Conservation (phyloP, 352 stramenopile species). For the Globisporangium ultimum region DNA sequence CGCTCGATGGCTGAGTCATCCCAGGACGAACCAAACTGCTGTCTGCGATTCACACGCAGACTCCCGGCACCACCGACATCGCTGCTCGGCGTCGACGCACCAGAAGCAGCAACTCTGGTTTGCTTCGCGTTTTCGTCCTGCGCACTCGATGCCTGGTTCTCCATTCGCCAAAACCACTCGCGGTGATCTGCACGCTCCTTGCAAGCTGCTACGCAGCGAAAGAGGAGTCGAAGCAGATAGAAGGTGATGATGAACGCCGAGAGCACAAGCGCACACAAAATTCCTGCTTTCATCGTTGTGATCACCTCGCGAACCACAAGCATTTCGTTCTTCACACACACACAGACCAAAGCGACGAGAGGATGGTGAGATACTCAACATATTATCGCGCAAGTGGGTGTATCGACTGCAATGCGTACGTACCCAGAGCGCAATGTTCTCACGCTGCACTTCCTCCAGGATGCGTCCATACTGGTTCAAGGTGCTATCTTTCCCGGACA, state of each 20-base stretch:
- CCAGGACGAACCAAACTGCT: constrained; percentile 75
- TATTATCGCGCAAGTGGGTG: background rate
- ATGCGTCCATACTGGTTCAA: constrained; percentile 28
- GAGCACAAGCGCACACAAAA: constrained; percentile 66
- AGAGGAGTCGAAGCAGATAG: constrained; percentile 63
- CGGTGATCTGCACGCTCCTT: constrained; percentile 69
- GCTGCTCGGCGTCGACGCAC: background rate
- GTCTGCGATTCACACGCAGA: constrained; percentile 63
- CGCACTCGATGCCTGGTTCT: constrained; percentile 15
- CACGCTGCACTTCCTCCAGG: constrained; percentile 37
- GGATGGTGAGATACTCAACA: background rate
- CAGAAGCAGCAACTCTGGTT: background rate
- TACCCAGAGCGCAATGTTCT: constrained; percentile 55
- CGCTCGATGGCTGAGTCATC: constrained; percentile 78
- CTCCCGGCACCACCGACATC: constrained; percentile 19
- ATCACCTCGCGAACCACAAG: constrained; percentile 77
- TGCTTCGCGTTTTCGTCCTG: constrained; percentile 15
- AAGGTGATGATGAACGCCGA: constrained; percentile 72
- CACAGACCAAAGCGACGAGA: constrained; percentile 1
- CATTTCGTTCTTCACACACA: constrained; percentile 58
- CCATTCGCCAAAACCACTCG: constrained; percentile 77
- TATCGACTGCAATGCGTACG: background rate
- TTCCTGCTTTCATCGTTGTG: constrained; percentile 84
- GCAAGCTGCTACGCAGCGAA: constrained; percentile 66
- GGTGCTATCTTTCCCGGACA: constrained; percentile 27